Evolutionary conservation across 1,139 yeast species (phyloP), one percentile per base, ranked within the genome.

Genomic region (Lodderomyces parapsilosis): DNA sequence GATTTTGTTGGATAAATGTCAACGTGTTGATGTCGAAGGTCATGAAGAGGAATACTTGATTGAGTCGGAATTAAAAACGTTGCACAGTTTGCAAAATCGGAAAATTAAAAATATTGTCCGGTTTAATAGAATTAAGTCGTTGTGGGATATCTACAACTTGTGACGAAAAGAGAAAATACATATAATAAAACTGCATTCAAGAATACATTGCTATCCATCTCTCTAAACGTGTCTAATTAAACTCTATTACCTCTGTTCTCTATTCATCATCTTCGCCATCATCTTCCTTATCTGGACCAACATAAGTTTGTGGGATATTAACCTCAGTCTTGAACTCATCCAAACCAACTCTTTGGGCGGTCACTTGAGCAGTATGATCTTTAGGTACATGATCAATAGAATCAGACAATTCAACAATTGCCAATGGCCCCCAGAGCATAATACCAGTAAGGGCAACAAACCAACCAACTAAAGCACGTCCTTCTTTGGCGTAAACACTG

Each of bases 11-110:
- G 83, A 83, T 17, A 91, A 91, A 59, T 81, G 91, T 46, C 86
- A 84, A 49, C 78, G 98, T 62, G 96, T 86, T 48, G 98, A 93
- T 59, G 97, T 93, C 25, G 81, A 80, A 57, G 96, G 94, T 1
- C 80, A 80, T 50, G 96, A 89, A 59, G 80, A 78, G 27, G 88
- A 86, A 54, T 74, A 86, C 47, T 68, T 93, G 41, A 69, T 90
- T 40, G 83, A 84, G 10, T 78, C 84, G 40, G 99, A 93, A 60
- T 70, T 87, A 51, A 75, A 80, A 47, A 91, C 86, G 49, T 70
- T 90, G 54, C 79, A 79, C 47, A 71, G 71, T 51, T 74, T 87
- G 50, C 82, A 79, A 48, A 74, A 71, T 24, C 64, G 80, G 43
- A 89, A 85, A 57, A 63, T 80, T 44, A 66, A 68, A 35, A 72